phyloP scores from a whole-genome alignment of 1,284 basidiomycete species.

The Trametes hirsuta region DNA sequence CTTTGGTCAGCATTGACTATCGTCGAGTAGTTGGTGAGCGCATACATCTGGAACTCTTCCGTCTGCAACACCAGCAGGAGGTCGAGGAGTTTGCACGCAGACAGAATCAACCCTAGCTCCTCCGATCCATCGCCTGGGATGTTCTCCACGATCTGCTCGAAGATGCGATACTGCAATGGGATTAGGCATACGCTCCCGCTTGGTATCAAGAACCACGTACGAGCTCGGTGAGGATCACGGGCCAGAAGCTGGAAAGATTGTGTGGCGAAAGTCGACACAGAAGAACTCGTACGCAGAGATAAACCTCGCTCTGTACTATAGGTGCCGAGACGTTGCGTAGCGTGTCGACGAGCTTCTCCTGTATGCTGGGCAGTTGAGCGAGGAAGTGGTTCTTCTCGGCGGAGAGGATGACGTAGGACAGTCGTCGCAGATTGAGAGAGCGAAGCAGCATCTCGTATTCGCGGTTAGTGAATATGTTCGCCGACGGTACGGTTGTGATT shows the following conservation, averaged over 20 bases:
- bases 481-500: conserved; percentile 84
- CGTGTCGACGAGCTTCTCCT: conserved; percentile 96
- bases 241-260: conserved; percentile 96
- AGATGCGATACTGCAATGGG: conserved; percentile 64
- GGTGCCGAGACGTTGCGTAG: conserved; percentile 82
- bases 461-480: conserved; percentile 96
- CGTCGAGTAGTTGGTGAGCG: neutral
- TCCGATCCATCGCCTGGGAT: conserved; percentile 81
- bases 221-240: conserved; percentile 91
- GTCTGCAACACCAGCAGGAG: conserved; percentile 90
- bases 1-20: conserved; percentile 3
- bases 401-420: conserved; percentile 85
- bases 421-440: conserved; percentile 86
- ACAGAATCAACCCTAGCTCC: conserved; percentile 79
- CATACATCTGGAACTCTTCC: conserved; percentile 97
- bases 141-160: conserved; percentile 67
- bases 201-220: conserved; percentile 45
- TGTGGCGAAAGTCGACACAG: conserved; percentile 91
- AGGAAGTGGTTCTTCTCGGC: conserved; percentile 92
- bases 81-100: conserved; percentile 94
- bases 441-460: conserved; percentile 92
- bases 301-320: conserved; percentile 92
- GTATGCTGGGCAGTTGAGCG: conserved; percentile 88
- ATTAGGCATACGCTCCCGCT: neutral
- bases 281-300: conserved; percentile 90